These are phyloP conservation scores for Pseudocercospora cruenta DNA, from an alignment of 2,329 filamentous ascomycete genomes.

Conservation along the genomic window DNA sequence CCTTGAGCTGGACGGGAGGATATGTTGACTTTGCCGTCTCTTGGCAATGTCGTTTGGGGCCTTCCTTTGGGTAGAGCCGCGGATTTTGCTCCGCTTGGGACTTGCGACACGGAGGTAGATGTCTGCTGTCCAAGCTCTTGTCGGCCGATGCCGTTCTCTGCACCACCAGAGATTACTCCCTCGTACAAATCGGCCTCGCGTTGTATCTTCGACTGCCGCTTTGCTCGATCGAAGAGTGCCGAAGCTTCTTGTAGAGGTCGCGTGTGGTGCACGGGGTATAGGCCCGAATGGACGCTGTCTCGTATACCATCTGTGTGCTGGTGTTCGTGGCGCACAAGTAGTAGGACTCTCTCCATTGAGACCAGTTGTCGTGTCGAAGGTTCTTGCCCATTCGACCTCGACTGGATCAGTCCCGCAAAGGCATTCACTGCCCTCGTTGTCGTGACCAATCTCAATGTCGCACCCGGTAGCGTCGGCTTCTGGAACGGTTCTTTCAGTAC, in stretches of 20 bases:
- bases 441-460: constrained; percentile 23
- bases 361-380: constrained; percentile 3
- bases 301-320: not conserved
- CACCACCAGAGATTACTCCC: not conserved
- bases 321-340: not conserved
- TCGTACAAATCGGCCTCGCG: not conserved
- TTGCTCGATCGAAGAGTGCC: not conserved
- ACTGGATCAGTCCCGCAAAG: constrained; percentile 16
- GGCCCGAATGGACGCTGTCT: not conserved
- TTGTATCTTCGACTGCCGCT: not conserved
- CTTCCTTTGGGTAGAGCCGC: constrained; percentile 24
- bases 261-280: not conserved
- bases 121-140: constrained; percentile 24
- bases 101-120: constrained; percentile 33
- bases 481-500: constrained; percentile 3
- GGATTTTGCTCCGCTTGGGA: constrained; percentile 18
- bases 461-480: constrained; percentile 18
- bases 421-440: constrained; percentile 26
- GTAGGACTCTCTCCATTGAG: constrained; percentile 11
- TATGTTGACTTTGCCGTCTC: not conserved
- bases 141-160: not conserved
- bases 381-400: constrained; percentile 1
- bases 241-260: not conserved
- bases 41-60: constrained; percentile 10
- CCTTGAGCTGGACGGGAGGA: constrained; percentile 1